Evolutionary conservation across 2,329 filamentous ascomycete species (phyloP), one percentile per base, ranked within the genome.

Genomic region (Colletotrichum noveboracense): DNA sequence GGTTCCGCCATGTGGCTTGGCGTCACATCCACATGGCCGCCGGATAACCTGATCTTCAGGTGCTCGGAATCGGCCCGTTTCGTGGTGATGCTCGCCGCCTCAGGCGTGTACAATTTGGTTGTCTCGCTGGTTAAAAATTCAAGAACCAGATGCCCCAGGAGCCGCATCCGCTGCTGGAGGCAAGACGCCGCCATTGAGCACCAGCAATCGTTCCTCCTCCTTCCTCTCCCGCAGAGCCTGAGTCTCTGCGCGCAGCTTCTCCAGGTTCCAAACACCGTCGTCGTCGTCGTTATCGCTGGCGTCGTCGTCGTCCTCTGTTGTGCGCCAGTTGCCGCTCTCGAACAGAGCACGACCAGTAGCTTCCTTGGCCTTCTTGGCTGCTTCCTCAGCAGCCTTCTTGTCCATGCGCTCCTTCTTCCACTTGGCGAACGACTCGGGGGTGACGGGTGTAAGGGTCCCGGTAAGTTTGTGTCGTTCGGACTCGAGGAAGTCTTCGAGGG

Each of bases 401-500:
- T 96, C 93, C 79, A 98, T 83, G 60, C 97, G 94, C 69, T 98
- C 94, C 87, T 96, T 93, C 90, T 99, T 99, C 97, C 97, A 99
- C 82, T 97, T 97, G 77, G 95, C 95, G 82, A 99, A 99, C 1
- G 92, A 90, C 83, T 99, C 97, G 4, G 93, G 94, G 2, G 95
- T 99, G 77, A 99, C 97, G 7, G 97, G 97, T 3, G 97, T 99
- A 67, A 98, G 89, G 1, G 90, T 96, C 71, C 96, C 97, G 1
- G 94, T 96, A 67, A 99, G 92, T 86, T 98, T 98, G 88, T 98
- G 96, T 80, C 97, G 92, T 88, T 99, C 96, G 1, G 94, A 96
- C 85, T 99, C 97, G 71, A 99, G 87, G 89, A 98, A 99, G 84
- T 99, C 97, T 87, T 99, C 97, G 62, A 99, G 90, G 1, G 97